A percentile compares a stretch with the other conserved stretches of the same genome.
These are phyloP conservation scores for Blakeslea trispora DNA, from an alignment of 371 early-diverging fungal species.

Conservation along the genomic window DNA sequence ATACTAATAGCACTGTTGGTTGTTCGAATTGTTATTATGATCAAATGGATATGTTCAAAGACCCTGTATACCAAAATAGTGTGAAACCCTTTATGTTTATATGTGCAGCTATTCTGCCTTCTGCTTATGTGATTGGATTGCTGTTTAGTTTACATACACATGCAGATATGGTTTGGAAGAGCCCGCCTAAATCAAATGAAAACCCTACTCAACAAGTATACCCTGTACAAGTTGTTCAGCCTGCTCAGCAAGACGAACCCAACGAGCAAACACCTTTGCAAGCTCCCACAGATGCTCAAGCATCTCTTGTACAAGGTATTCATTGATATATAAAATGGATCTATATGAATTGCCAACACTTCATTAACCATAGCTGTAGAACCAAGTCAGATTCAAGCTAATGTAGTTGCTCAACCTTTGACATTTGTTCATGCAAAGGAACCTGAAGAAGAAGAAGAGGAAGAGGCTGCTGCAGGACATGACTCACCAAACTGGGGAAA, in stretches of 20 bases:
- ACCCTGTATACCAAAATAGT: conserved; percentile 76
- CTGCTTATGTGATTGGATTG: conserved; percentile 89
- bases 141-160: conserved; percentile 94
- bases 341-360: no score
- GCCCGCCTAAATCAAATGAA: conserved; percentile 11
- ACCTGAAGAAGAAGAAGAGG: conserved; percentile 62
- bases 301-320: neutral
- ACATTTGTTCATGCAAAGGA: conserved; percentile 50
- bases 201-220: conserved; percentile 14
- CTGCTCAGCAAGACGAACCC: neutral
- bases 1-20: conserved; percentile 25
- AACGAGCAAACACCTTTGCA: conserved; percentile 20
- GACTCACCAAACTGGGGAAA: conserved; percentile 94
- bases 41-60: conserved; percentile 69
- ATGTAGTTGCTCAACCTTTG: conserved; percentile 16
- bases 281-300: neutral
- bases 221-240: conserved; percentile 20
- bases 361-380: no score
- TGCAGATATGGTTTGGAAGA: conserved; percentile 83
- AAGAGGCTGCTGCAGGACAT: conserved; percentile 79
- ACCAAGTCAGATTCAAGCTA: conserved; percentile 4
- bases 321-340: neutral
- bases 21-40: conserved; percentile 68
- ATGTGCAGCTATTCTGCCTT: conserved; percentile 83
- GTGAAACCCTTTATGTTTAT: conserved; percentile 88